Evolutionary conservation across 2,329 filamentous ascomycete genomes (phyloP).

Genomic region (Alternaria novae-zelandiae): DNA sequence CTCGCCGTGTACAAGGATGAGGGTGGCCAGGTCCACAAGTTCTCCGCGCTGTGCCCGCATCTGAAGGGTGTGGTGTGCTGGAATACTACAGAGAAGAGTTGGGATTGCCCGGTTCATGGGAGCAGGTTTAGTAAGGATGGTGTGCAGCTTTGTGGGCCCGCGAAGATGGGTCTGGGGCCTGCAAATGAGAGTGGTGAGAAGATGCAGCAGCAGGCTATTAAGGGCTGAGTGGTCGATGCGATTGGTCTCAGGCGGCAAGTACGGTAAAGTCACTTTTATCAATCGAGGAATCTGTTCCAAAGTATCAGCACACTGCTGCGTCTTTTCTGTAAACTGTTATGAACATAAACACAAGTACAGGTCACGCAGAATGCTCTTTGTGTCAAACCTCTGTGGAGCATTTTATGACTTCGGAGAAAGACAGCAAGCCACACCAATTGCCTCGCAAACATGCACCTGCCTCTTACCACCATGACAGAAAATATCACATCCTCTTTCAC

Average conservation of each 20-base stretch:
- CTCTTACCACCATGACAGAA: neutral
- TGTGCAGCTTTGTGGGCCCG: conserved; percentile 50
- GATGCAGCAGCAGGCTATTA: conserved; percentile 26
- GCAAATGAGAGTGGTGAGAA: conserved; percentile 35
- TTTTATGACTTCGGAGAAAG: neutral
- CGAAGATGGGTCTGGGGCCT: conserved; percentile 47
- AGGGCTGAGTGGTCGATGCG: neutral
- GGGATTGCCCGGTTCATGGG: conserved; percentile 60
- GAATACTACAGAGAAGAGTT: conserved; percentile 52
- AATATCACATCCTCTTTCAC: neutral
- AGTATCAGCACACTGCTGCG: neutral
- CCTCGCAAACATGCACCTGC: neutral
- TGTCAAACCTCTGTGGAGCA: neutral
- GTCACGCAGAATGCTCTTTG: neutral
- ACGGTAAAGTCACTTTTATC: neutral
- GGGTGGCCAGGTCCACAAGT: conserved; percentile 56
- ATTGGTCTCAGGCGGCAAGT: neutral
- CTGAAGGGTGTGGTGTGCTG: conserved; percentile 63
- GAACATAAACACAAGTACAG: neutral
- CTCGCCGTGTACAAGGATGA: conserved; percentile 65
- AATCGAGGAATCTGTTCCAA: neutral
- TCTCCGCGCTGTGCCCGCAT: conserved; percentile 64
- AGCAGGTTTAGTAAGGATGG: conserved; percentile 54
- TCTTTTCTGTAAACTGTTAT: neutral
- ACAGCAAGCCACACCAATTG: neutral